Percentiles rank a stretch among this genome's conserved stretches.
Conservation (phyloP, 495 filamentous ascomycete species). For the Aspergillus hancockii region DNA sequence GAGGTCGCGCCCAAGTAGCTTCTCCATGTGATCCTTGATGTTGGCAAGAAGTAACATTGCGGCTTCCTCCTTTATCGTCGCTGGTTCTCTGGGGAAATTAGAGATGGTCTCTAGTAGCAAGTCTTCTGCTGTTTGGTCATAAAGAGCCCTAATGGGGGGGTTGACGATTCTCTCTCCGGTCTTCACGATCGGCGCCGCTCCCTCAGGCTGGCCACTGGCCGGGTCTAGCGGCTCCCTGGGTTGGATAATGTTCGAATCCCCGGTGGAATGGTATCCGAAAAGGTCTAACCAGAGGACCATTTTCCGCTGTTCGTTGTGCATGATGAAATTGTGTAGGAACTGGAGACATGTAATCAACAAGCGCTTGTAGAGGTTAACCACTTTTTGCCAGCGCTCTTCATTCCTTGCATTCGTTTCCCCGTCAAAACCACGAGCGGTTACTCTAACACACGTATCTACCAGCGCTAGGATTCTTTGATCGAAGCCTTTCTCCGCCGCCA, state of each 20-base stretch:
- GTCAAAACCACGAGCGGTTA: conserved; percentile 88
- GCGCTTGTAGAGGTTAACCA: conserved; percentile 80
- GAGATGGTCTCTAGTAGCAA: conserved; percentile 49
- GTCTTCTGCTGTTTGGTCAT: conserved; percentile 51
- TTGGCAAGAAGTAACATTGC: conserved; percentile 52
- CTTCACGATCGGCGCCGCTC: conserved; percentile 46
- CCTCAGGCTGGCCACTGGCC: conserved; percentile 35
- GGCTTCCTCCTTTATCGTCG: conserved; percentile 51
- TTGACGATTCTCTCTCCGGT: conserved; percentile 49
- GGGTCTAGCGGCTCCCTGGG: conserved; percentile 46
- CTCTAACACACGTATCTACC: conserved; percentile 80
- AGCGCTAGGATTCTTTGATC: conserved; percentile 82
- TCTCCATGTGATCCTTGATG: conserved; percentile 54
- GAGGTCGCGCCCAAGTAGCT: conserved; percentile 46
- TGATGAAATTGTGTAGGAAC: conserved; percentile 88
- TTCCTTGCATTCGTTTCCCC: conserved; percentile 68
- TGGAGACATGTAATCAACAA: conserved; percentile 86
- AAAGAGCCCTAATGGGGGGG: conserved; percentile 45
- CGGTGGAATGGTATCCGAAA: conserved; percentile 65
- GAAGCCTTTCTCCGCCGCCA: conserved; percentile 76
- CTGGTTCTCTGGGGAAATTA: conserved; percentile 48
- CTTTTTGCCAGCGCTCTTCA: conserved; percentile 69
- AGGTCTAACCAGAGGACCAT: conserved; percentile 88
- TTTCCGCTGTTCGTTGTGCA: conserved; percentile 88
- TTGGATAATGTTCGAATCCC: conserved; percentile 52